These are phyloP conservation scores for Saccharomyces uvarum DNA, from an alignment of 1,139 yeast genomes.

Conservation along the genomic window DNA sequence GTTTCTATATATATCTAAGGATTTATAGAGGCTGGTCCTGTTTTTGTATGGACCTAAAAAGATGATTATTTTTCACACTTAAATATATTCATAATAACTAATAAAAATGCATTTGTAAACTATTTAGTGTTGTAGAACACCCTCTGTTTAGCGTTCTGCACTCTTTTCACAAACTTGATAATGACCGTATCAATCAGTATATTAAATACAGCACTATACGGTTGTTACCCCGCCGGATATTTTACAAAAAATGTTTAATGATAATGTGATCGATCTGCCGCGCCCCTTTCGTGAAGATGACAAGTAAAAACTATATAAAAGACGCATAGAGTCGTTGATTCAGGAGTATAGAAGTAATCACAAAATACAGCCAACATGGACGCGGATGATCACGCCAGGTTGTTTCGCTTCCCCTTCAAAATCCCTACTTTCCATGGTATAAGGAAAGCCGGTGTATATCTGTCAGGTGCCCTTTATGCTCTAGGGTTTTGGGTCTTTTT, in stretches of 20 bases:
- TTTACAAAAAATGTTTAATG: background rate
- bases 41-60: too few species aligned
- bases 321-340: background rate
- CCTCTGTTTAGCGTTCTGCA: too few species aligned
- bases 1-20: too few species aligned
- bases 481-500: slow-evolving; percentile 84
- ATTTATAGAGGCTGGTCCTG: too few species aligned
- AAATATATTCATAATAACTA: too few species aligned
- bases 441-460: slow-evolving; percentile 55
- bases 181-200: too few species aligned
- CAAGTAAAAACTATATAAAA: background rate
- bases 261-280: background rate
- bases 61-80: too few species aligned
- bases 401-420: slow-evolving; percentile 50
- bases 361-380: slow-evolving; percentile 12
- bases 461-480: slow-evolving; percentile 45
- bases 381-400: slow-evolving; percentile 21
- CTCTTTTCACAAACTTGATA: too few species aligned
- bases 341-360: background rate
- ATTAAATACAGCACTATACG: too few species aligned
- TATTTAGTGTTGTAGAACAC: too few species aligned
- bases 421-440: slow-evolving; percentile 65
- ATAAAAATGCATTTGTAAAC: too few species aligned
- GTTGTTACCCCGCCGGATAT: background rate
- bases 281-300: background rate